phyloP scores from a whole-genome alignment of 257 asterid genomes.

The Anisodus tanguticus region DNA sequence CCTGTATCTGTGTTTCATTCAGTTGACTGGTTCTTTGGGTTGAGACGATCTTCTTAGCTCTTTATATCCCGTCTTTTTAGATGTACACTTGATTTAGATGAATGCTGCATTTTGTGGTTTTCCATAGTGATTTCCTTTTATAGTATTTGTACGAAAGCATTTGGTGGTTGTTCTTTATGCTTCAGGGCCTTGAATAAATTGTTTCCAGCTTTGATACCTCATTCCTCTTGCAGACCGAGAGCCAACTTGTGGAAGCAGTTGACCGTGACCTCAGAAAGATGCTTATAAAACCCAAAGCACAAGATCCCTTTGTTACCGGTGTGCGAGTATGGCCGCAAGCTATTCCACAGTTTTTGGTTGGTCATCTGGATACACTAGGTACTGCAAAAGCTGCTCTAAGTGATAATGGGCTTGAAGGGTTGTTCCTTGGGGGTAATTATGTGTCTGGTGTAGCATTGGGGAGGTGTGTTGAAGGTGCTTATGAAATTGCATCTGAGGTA shows the following conservation, averaged over 20 bases:
- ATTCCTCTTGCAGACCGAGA: conserved; percentile 61
- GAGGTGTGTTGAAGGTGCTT: conserved; percentile 92
- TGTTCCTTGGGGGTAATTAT: conserved; percentile 90
- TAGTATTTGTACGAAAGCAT: not conserved
- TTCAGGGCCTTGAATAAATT: conserved; percentile 20
- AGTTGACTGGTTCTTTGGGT: not conserved
- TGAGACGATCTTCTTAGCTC: not conserved
- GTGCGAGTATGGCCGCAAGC: conserved; percentile 94
- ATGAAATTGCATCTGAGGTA: conserved; percentile 78
- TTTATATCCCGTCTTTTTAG: not conserved
- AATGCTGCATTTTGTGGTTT: not conserved
- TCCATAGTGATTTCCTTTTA: not conserved
- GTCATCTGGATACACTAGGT: conserved; percentile 77
- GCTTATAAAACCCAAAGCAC: conserved; percentile 72
- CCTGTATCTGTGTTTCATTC: not conserved
- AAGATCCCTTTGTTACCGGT: conserved; percentile 71
- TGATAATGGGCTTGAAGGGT: conserved; percentile 63
- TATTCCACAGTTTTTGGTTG: conserved; percentile 89
- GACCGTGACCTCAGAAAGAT: conserved; percentile 94
- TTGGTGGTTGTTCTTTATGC: not conserved
- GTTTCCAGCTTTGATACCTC: conserved; percentile 32
- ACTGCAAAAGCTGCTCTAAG: conserved; percentile 66
- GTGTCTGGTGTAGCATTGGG: conserved; percentile 94
- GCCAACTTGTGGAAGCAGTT: conserved; percentile 86
- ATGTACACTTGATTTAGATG: not conserved